Evolutionary conservation across 1,139 yeast genomes (phyloP).

Genomic region (Saccharomyces hybrid): DNA sequence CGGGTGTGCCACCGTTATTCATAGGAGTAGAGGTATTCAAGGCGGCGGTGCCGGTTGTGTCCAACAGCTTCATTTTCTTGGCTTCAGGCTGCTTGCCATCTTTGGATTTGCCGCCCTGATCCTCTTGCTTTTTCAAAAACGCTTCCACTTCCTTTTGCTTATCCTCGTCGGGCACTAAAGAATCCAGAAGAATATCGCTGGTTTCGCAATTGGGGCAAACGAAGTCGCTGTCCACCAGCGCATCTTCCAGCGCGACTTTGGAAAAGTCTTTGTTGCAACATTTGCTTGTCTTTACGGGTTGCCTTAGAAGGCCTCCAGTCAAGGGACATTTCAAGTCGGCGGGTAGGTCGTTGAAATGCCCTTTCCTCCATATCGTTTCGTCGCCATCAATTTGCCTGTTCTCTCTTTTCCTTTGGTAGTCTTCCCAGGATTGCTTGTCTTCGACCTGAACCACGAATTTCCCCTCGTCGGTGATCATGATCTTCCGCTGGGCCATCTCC

Average conservation of each 20-base stretch:
- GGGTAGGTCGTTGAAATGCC: constrained; percentile 31
- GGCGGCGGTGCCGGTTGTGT: neutral
- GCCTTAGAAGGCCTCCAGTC: constrained; percentile 52
- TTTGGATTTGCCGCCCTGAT: neutral
- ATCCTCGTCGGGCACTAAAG: constrained; percentile 53
- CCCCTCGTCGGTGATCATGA: constrained; percentile 90
- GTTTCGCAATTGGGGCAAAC: constrained; percentile 81
- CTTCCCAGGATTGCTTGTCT: constrained; percentile 87
- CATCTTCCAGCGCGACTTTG: constrained; percentile 58
- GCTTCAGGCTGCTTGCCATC: neutral
- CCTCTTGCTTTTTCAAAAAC: constrained; percentile 42
- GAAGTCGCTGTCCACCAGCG: constrained; percentile 75
- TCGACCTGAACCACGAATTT: constrained; percentile 93
- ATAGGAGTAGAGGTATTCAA: constrained; percentile 3
- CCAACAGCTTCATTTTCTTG: constrained; percentile 2
- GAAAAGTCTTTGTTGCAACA: constrained; percentile 65
- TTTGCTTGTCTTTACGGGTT: constrained; percentile 75
- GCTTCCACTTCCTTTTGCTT: constrained; percentile 47
- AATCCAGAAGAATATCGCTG: constrained; percentile 70
- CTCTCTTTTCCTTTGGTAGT: constrained; percentile 63
- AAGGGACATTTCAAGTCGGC: constrained; percentile 49
- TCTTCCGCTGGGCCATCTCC: constrained; percentile 63
- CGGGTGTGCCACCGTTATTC: constrained; percentile 11
- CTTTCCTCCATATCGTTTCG: constrained; percentile 32
- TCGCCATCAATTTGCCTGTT: constrained; percentile 46